Conservation (phyloP, 2,329 filamentous ascomycete species). For the Zarea fungicola region DNA sequence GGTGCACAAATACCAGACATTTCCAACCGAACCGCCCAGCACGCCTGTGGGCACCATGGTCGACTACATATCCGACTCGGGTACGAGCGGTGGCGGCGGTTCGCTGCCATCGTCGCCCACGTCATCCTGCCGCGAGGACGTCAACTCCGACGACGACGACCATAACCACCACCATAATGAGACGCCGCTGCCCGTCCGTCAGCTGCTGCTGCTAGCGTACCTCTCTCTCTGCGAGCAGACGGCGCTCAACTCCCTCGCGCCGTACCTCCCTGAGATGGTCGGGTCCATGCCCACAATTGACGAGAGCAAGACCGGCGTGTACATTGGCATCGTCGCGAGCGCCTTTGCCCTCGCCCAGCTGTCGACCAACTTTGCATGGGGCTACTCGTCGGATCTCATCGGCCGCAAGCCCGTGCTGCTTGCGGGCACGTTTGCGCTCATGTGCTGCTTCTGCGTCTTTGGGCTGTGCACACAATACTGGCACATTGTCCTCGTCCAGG, state of each 20-base stretch:
- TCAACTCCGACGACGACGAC: neutral
- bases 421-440: conserved; percentile 75
- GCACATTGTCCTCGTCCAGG: conserved; percentile 82
- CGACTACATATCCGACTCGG: conserved; percentile 22
- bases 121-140: conserved; percentile 23
- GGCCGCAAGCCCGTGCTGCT: conserved; percentile 72
- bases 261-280: conserved; percentile 92
- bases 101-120: conserved; percentile 13
- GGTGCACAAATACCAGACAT: conserved; percentile 69
- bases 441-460: conserved; percentile 76
- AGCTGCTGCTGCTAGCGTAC: conserved; percentile 79
- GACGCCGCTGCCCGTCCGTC: conserved; percentile 74
- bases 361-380: conserved; percentile 69
- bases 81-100: conserved; percentile 3
- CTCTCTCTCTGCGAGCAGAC: conserved; percentile 93
- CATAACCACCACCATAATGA: conserved; percentile 43
- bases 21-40: conserved; percentile 68
- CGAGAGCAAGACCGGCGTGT: conserved; percentile 67
- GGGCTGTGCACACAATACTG: conserved; percentile 78
- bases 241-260: conserved; percentile 91
- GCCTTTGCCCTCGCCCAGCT: conserved; percentile 91
- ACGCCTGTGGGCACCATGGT: conserved; percentile 50
- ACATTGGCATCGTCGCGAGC: conserved; percentile 85
- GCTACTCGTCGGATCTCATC: conserved; percentile 57
- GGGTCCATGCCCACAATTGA: conserved; percentile 77